Conservation (phyloP, 2,329 filamentous ascomycete species). For the Juglanconis oblonga region DNA sequence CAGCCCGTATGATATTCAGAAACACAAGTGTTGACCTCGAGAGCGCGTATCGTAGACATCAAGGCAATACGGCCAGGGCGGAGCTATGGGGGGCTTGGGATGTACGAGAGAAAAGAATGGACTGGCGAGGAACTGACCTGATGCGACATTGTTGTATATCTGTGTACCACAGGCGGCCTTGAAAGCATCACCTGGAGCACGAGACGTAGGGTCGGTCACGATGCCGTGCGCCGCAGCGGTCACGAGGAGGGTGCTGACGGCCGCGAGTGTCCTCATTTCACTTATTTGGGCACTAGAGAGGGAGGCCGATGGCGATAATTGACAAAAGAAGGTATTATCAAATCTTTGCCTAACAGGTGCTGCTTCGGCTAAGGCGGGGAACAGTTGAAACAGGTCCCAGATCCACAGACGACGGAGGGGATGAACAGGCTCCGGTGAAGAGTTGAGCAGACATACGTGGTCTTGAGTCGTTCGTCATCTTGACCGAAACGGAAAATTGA, state of each 20-base stretch:
- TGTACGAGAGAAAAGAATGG: too few relatives aligned
- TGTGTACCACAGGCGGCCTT: constrained; percentile 23
- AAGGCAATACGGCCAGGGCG: too few relatives aligned
- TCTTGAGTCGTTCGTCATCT: background rate
- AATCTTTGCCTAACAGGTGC: too few relatives aligned
- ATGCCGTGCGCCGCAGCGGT: constrained; percentile 21
- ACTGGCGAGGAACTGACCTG: background rate
- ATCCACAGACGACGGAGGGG: background rate
- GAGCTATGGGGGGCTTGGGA: too few relatives aligned
- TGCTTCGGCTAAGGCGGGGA: background rate
- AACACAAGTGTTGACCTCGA: too few relatives aligned
- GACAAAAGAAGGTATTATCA: background rate
- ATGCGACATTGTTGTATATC: constrained; percentile 21
- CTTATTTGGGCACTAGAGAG: background rate
- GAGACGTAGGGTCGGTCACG: constrained; percentile 19
- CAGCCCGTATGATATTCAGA: too few relatives aligned
- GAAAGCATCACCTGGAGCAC: constrained; percentile 22
- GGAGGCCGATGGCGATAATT: background rate
- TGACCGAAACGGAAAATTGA: background rate
- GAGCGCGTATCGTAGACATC: too few relatives aligned
- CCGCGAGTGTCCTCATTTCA: constrained; percentile 16
- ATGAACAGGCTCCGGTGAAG: background rate
- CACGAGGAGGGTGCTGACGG: constrained; percentile 15
- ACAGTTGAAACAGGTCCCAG: background rate
- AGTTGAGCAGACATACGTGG: background rate